Evolutionary conservation across 129 eudicot species (phyloP), one percentile per base, ranked within the genome.

Genomic region (Ambrosia artemisiifolia): DNA sequence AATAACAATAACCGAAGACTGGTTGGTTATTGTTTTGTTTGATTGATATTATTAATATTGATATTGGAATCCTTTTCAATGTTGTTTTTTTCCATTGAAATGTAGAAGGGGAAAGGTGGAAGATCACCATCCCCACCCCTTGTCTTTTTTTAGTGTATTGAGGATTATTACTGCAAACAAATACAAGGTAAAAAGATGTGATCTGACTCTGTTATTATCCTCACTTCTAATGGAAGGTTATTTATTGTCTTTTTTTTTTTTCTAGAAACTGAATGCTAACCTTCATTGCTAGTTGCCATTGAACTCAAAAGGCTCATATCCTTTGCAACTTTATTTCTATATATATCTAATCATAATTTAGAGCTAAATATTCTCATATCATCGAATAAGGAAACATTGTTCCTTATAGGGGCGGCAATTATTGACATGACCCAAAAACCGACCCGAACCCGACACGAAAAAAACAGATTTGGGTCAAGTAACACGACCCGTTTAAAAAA

Each of bases 211-310:
- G 60, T 47, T 70, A 74, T 62, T 81, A 79, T 84, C 85, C 89
- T 75, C 82, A 63, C 75, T 79, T 81, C 85, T 87, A 82, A 51
- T 79, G 59, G 82, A 77, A 87, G 83, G 81, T 74, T 73, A 78
- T 70, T 60, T 57, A 53, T 73, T 72, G 33, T 46, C 18, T 28
- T 71, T 16, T 42, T 14, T 32, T 54, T 38, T 53, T 53, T 40
- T 38, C 48, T 63, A 5, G 43, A 32, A 3, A 60, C 13, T 61
- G 18, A 63, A 63, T 63, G 46, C 28, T 65, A 65, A 10, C 36
- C 11, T 57, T 28, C 38, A 57, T 49, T 49, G 20, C n/a, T 24
- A 24, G 28, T 24, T 24, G n/a, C 1, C 28, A 24, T 0, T 24
- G 28, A 24, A 24, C 28, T 24, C 28, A 24, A 24, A 24, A 24